Conservation (phyloP, 2,329 filamentous ascomycete species). For the Hypoxylon sp. region DNA sequence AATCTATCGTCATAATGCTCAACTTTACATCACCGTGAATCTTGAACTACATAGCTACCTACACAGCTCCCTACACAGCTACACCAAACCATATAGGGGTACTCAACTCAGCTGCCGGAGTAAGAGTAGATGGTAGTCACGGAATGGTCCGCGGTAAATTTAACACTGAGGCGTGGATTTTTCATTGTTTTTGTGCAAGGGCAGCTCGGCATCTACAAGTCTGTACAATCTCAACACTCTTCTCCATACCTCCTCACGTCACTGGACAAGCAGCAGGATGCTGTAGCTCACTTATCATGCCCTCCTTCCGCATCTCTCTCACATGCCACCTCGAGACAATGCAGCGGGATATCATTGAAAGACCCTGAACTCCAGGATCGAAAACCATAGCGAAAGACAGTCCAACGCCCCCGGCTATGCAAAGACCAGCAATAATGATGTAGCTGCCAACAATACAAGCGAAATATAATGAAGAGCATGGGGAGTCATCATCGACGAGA, state of each 20-base stretch:
- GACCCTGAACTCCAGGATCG: slow-evolving; percentile 24
- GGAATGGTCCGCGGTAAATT: background rate
- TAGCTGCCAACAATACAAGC: slow-evolving; percentile 9
- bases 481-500: slow-evolving; percentile 28
- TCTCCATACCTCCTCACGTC: slow-evolving; percentile 8
- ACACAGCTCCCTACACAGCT: background rate
- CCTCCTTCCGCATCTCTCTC: slow-evolving; percentile 9
- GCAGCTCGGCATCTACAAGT: background rate
- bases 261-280: slow-evolving; percentile 7
- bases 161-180: background rate
- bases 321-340: slow-evolving; percentile 27
- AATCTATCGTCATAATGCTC: background rate
- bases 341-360: slow-evolving; percentile 38
- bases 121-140: background rate
- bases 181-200: slow-evolving; percentile 27
- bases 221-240: slow-evolving; percentile 32
- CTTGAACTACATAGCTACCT: background rate
- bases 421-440: slow-evolving; percentile 26
- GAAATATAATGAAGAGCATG: slow-evolving; percentile 18
- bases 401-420: slow-evolving; percentile 51
- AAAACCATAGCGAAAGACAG: slow-evolving; percentile 28
- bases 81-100: background rate
- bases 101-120: background rate
- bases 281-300: slow-evolving; percentile 8
- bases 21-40: background rate